Percentiles rank a stretch among this genome's conserved stretches.
Conservation (phyloP, 129 eudicot species). For the Flaveria robusta region DNA sequence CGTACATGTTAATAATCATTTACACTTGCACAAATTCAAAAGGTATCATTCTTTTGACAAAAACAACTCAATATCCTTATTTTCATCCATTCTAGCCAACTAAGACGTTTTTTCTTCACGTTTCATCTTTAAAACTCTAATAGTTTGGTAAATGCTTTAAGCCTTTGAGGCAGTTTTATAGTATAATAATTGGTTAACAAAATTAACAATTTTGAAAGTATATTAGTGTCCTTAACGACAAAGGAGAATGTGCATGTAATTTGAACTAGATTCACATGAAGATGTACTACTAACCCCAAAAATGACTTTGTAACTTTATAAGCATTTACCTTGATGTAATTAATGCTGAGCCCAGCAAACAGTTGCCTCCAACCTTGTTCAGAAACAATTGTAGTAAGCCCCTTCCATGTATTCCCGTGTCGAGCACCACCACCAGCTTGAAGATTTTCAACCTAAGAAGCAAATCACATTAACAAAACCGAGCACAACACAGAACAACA, state of each 20-base stretch:
- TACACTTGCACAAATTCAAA: not conserved
- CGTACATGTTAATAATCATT: not conserved
- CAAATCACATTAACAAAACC: not conserved
- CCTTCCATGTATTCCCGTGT: conserved; percentile 67
- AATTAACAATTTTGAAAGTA: not conserved
- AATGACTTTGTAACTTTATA: not conserved
- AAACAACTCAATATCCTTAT: too few relatives aligned
- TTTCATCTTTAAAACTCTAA: not conserved
- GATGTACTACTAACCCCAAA: not conserved
- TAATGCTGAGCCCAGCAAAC: conserved; percentile 97
- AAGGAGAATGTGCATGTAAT: not conserved
- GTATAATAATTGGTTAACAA: not conserved
- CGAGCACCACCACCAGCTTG: conserved; percentile 55
- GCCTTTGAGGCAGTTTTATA: not conserved
- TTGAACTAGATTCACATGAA: not conserved
- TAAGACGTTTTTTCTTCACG: not conserved
- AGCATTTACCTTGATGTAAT: conserved; percentile 72
- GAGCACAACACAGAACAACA: not conserved
- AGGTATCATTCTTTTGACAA: not conserved
- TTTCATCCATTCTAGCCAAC: not conserved
- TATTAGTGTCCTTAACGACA: not conserved
- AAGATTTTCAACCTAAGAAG: conserved; percentile 77
- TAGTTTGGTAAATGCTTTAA: not conserved
- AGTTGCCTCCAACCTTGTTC: conserved; percentile 94
- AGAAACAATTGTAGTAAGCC: conserved; percentile 58